Evolutionary conservation across 2,329 filamentous ascomycete species (phyloP).

Genomic region (Chrysosporium queenslandicum): DNA sequence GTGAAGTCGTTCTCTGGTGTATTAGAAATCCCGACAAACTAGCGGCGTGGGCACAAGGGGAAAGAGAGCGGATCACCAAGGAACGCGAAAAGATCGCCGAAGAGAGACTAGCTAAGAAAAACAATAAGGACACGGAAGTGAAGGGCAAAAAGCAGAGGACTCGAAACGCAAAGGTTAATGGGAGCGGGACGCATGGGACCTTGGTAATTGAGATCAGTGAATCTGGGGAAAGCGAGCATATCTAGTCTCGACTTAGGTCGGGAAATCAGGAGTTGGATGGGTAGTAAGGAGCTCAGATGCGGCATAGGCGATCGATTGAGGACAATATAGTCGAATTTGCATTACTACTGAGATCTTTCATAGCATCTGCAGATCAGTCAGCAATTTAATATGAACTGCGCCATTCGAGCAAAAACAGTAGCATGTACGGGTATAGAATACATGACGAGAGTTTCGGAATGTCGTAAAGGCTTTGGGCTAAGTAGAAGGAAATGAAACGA

Average conservation of each 20-base stretch:
- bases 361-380: too few species aligned
- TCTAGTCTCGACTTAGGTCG: not conserved
- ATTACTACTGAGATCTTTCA: not conserved
- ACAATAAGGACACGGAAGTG: not conserved
- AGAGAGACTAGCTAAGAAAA: not conserved
- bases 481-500: not conserved
- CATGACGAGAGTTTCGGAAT: too few species aligned
- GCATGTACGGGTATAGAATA: not conserved
- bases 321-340: not conserved
- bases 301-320: too few species aligned
- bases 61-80: not conserved
- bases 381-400: too few species aligned
- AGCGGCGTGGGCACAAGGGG: conserved; percentile 1
- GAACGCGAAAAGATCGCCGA: not conserved
- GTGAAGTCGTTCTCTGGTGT: conserved; percentile 14
- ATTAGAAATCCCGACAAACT: conserved; percentile 2
- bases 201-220: conserved; percentile 2
- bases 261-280: not conserved
- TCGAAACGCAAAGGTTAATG: not conserved
- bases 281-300: too few species aligned
- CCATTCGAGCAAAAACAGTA: not conserved
- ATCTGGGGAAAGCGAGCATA: not conserved
- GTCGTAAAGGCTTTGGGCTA: too few species aligned
- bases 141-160: not conserved
- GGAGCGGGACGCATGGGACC: not conserved